phyloP scores from a whole-genome alignment of 306 rosid species.

The Hippophae tibetana region DNA sequence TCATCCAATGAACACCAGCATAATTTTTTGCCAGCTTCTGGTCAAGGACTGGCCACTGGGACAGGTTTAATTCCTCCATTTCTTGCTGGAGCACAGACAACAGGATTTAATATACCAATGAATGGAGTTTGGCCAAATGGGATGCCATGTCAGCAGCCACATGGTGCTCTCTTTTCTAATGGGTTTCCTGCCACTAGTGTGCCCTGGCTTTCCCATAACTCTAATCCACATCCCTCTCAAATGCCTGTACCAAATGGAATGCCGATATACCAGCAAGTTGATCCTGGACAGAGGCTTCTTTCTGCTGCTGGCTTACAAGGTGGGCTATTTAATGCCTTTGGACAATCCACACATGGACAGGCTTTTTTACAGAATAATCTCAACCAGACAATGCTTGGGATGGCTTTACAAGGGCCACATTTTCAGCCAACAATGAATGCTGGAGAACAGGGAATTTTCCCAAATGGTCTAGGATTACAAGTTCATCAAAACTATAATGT shows the following conservation, averaged over 20 bases:
- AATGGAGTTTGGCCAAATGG: constrained; percentile 53
- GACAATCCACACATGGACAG: constrained; percentile 30
- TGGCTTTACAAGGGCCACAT: constrained; percentile 33
- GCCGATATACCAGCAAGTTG: constrained; percentile 41
- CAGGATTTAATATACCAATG: constrained; percentile 21
- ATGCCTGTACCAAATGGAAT: constrained; percentile 33
- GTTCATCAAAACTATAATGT: constrained; percentile 25
- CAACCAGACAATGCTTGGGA: constrained; percentile 38
- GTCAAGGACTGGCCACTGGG: constrained; percentile 32
- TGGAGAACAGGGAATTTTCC: constrained; percentile 29
- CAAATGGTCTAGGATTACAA: constrained; percentile 17
- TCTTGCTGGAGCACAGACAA: constrained; percentile 25
- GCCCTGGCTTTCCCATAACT: constrained; percentile 43
- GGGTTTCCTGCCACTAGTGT: constrained; percentile 39
- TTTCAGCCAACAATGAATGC: constrained; percentile 15
- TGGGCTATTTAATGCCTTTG: constrained; percentile 27
- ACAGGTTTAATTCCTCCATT: constrained; percentile 29
- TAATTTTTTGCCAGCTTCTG: constrained; percentile 23
- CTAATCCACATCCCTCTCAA: constrained; percentile 35
- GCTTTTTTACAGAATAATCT: constrained; percentile 38
- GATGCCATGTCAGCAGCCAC: constrained; percentile 36
- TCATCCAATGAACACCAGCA: constrained; percentile 20
- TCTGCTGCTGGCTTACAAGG: constrained; percentile 25
- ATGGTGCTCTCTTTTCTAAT: constrained; percentile 29
- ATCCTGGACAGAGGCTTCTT: constrained; percentile 26